phyloP scores from a whole-genome alignment of 2,329 filamentous ascomycete species.

The Scedosporium dehoogii region DNA sequence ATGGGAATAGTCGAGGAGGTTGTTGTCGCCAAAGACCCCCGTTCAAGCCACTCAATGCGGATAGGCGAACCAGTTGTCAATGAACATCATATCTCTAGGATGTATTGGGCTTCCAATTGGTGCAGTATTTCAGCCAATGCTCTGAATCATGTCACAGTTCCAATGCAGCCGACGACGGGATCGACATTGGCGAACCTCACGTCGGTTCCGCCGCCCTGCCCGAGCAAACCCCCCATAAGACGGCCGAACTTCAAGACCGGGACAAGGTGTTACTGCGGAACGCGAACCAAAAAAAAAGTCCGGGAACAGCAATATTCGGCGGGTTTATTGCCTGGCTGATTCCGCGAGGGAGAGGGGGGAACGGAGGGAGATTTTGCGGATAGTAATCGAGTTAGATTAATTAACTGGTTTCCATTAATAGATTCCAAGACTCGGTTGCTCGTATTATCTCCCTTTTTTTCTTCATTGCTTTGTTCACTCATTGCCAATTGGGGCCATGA shows the following conservation, averaged over 20 bases:
- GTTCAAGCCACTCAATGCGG: no score
- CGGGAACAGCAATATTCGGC: background rate
- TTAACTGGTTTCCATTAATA: constrained; percentile 3
- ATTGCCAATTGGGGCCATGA: background rate
- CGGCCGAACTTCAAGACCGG: background rate
- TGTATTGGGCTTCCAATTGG: background rate
- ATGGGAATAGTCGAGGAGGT: no score
- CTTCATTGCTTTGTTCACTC: background rate
- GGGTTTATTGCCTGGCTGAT: background rate
- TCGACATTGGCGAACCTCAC: background rate
- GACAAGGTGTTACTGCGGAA: background rate
- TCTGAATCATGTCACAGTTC: background rate
- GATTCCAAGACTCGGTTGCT: background rate
- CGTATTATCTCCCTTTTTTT: background rate
- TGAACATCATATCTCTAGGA: background rate
- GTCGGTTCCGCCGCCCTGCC: background rate
- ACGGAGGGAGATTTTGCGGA: background rate
- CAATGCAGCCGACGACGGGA: background rate
- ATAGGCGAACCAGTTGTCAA: background rate
- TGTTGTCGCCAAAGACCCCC: no score
- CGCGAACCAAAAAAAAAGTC: background rate
- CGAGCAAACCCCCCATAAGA: background rate
- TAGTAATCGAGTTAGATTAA: background rate
- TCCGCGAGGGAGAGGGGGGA: background rate
- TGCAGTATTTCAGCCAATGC: background rate